These are phyloP conservation scores for Phaffia australis DNA, from an alignment of 768 basidiomycete genomes.

Conservation along the genomic window DNA sequence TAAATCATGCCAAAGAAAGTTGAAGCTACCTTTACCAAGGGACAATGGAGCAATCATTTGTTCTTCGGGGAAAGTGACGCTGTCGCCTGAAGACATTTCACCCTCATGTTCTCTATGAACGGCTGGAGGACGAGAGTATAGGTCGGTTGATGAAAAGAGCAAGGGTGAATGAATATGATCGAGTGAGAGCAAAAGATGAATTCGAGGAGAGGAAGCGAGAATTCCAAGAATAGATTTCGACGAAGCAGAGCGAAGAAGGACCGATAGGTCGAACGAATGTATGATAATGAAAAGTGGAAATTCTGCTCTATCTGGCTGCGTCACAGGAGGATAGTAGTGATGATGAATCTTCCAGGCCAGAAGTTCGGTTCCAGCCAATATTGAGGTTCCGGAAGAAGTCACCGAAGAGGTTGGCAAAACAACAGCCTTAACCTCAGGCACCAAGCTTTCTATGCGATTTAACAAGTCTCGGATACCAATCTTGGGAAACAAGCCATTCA, in stretches of 20 bases:
- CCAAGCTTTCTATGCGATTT: conserved; percentile 32
- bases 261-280: conserved; percentile 71
- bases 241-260: conserved; percentile 54
- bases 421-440: conserved; percentile 5
- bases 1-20: conserved; percentile 59
- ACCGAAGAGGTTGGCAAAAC: background rate
- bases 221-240: conserved; percentile 57
- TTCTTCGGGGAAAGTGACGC: background rate
- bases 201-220: conserved; percentile 59
- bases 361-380: conserved; percentile 45
- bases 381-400: conserved; percentile 35
- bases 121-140: conserved; percentile 26
- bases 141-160: conserved; percentile 54
- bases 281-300: conserved; percentile 62
- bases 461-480: conserved; percentile 57
- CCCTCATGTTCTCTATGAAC: too few species aligned
- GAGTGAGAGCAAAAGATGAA: conserved; percentile 73
- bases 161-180: conserved; percentile 77
- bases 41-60: background rate
- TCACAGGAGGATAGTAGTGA: conserved; percentile 44
- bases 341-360: conserved; percentile 57
- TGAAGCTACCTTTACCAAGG: conserved; percentile 33
- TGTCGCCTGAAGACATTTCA: conserved; percentile 25
- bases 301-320: conserved; percentile 30
- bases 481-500: conserved; percentile 65